Percentiles rank a stretch among this genome's conserved stretches.
phyloP scores from a whole-genome alignment of 2,329 filamentous ascomycete species.

The Paraconiothyrium sp. region DNA sequence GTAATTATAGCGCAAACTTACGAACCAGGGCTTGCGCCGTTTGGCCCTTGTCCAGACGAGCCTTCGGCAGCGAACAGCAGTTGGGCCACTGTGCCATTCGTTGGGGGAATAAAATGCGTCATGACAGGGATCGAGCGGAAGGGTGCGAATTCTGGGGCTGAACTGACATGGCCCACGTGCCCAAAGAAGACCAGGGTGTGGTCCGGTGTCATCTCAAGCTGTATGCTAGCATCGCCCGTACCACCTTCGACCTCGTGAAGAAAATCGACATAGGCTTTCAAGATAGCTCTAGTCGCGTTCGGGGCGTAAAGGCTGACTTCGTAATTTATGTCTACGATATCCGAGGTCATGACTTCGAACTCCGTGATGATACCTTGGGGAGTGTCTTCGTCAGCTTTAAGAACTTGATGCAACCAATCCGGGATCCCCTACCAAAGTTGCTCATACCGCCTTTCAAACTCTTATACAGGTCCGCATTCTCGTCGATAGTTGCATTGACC shows the following conservation, averaged over 20 bases:
- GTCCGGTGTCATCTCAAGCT: background rate
- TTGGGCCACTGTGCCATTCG: background rate
- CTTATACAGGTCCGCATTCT: background rate
- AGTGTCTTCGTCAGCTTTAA: background rate
- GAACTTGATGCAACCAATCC: background rate
- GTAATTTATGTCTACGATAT: background rate
- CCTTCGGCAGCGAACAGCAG: background rate
- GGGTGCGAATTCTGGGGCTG: background rate
- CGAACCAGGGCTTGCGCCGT: background rate
- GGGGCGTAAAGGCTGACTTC: background rate
- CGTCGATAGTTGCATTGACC: background rate
- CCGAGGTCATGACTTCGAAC: background rate
- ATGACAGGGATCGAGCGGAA: constrained; percentile 4
- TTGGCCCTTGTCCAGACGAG: background rate
- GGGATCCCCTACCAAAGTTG: background rate
- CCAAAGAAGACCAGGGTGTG: background rate
- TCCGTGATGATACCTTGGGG: constrained; percentile 1
- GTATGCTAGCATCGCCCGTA: background rate
- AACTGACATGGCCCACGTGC: background rate
- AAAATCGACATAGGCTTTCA: background rate
- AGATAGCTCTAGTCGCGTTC: background rate
- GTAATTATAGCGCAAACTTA: background rate
- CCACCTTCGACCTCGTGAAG: background rate
- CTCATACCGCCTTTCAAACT: background rate
- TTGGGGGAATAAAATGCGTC: background rate